Conservation (phyloP, 106 monocot genomes). For the Posidonia australis region DNA sequence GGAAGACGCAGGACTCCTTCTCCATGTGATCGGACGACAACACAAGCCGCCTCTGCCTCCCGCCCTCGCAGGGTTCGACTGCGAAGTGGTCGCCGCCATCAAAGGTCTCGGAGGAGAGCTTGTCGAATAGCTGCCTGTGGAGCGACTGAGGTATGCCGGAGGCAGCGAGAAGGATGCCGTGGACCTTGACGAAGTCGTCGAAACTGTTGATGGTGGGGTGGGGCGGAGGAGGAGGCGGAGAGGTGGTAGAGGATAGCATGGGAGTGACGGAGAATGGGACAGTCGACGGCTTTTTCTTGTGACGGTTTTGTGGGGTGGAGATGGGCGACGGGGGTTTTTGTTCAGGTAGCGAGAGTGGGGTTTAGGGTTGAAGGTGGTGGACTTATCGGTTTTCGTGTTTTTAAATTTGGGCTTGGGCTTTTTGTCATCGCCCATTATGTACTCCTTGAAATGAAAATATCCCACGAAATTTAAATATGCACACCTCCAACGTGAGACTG, state of each 20-base stretch:
- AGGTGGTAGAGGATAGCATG: not conserved
- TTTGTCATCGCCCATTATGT: too few relatives aligned
- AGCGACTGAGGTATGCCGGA: slow-evolving; percentile 65
- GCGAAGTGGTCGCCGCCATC: slow-evolving; percentile 78
- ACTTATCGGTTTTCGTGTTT: too few relatives aligned
- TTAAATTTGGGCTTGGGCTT: too few relatives aligned
- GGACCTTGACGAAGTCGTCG: slow-evolving; percentile 61
- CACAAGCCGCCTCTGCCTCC: slow-evolving; percentile 64
- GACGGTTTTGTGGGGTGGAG: not conserved
- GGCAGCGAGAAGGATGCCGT: slow-evolving; percentile 71
- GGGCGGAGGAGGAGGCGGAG: slow-evolving; percentile 2
- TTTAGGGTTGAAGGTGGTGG: too few relatives aligned
- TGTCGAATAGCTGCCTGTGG: slow-evolving; percentile 51
- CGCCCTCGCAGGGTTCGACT: slow-evolving; percentile 68
- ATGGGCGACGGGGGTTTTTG: not conserved
- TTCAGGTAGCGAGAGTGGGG: not conserved
- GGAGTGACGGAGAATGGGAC: too few relatives aligned
- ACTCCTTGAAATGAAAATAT: too few relatives aligned
- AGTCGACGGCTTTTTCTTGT: not conserved
- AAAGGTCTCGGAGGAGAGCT: slow-evolving; percentile 77
- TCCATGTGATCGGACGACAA: slow-evolving; percentile 33
- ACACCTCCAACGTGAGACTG: too few relatives aligned
- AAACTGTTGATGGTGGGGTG: slow-evolving; percentile 28
- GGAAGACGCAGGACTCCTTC: slow-evolving; percentile 68
- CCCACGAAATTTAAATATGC: too few relatives aligned